A percentile compares a stretch with the other conserved stretches of the same genome.
phyloP scores from a whole-genome alignment of 768 basidiomycete species.

The Lactifluus volemus region DNA sequence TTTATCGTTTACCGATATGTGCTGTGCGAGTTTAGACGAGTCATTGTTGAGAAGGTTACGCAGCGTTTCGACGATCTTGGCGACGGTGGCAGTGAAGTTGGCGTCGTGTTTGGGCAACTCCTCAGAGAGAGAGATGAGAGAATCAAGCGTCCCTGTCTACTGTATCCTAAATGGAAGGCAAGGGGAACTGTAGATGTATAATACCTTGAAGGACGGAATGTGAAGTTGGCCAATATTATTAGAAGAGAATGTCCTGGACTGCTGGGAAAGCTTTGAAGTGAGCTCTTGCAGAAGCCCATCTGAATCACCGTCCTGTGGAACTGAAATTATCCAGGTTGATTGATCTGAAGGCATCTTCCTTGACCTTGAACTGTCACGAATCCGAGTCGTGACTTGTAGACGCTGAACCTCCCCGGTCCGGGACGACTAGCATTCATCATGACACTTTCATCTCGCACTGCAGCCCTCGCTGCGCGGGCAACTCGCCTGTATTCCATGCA shows the following conservation, averaged over 20 bases:
- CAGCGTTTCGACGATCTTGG: slow-evolving; percentile 90
- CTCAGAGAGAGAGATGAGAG: slow-evolving; percentile 82
- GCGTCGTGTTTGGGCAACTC: slow-evolving; percentile 86
- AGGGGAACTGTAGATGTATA: slow-evolving; percentile 17
- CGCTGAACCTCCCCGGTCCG: neutral
- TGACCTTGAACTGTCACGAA: neutral
- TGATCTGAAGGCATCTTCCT: slow-evolving; percentile 85
- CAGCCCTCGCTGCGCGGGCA: neutral
- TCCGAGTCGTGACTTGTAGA: too few species aligned
- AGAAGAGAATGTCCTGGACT: slow-evolving; percentile 39
- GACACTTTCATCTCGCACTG: neutral
- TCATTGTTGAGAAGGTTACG: slow-evolving; percentile 88
- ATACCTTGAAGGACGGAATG: slow-evolving; percentile 88
- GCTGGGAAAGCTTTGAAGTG: slow-evolving; percentile 48
- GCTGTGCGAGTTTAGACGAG: slow-evolving; percentile 61
- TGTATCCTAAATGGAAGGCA: neutral
- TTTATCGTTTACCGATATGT: slow-evolving; percentile 72
- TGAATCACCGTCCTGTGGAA: slow-evolving; percentile 80
- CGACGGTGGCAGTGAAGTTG: slow-evolving; percentile 79
- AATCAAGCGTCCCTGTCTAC: slow-evolving; percentile 90
- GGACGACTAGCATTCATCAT: neutral
- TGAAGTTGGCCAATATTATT: slow-evolving; percentile 53
- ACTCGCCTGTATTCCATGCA: neutral
- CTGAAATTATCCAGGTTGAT: slow-evolving; percentile 86
- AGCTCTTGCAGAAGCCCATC: slow-evolving; percentile 66